Base-by-base conservation (phyloP, 2,329 filamentous ascomycete species). In the Bipolaris cookei region DNA sequence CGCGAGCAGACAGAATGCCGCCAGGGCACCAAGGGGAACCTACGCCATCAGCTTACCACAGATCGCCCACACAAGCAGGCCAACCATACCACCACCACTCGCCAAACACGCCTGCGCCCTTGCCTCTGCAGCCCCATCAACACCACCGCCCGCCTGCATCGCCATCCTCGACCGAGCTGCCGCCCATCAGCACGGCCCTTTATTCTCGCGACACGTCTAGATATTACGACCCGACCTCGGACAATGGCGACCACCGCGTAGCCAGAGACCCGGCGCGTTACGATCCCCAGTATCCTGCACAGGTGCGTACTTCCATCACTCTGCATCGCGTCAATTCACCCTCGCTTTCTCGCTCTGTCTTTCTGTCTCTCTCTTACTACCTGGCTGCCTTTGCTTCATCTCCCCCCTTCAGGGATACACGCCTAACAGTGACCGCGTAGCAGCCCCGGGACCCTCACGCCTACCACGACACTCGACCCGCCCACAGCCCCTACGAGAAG, bases 221-320 rank as follows among this genome's bases (percentile, higher is more conserved):
- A 67, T 82, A 82, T 74, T 82, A 82, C 73, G 81, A 82, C 67
- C 81, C 80, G 6, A 80, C 78, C 39, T 77, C 77, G 55, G 80
- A 82, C 64, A 76, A 78, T 67, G 77, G 78, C 63, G 65, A 73
- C 56, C 68, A 69, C 60, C 41, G 59, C 59, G 32, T 73, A 73
- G 69, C 54, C 37, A 71, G 74, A 39, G 56, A 63, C 56, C 63
- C 68, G 41, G 63, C 72, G 66, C 70, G 73, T 45, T 75, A 72
- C 65, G 69, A 76, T 44, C 58, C 48, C 47, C 69, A 72, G 54
- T 74, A 73, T 54, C 64, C 71, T 37, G 20, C 55, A 58, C 71
- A 71, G 71, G 73, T 75, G 63, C 61, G 63, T 66, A 35, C 42
- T 41, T 28, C 51, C 45, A 43, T 54, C 41, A 35, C n/a, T 21